Percentiles rank a stretch among this genome's conserved stretches.
These are phyloP conservation scores for Fusarium xylarioides DNA, from an alignment of 2,329 filamentous ascomycete genomes.

Conservation along the genomic window DNA sequence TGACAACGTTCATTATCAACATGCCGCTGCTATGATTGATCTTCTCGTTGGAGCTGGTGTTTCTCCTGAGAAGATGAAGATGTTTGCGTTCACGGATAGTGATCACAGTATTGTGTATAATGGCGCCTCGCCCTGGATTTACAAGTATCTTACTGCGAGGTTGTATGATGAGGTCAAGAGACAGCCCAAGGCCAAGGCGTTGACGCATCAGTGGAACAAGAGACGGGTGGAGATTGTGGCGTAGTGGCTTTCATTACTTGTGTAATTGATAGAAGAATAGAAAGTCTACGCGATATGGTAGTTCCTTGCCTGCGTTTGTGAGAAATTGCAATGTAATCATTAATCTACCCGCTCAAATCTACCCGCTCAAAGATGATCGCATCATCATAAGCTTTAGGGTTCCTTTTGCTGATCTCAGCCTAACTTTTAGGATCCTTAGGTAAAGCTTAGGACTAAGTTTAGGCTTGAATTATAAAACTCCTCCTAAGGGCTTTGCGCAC, in stretches of 20 bases:
- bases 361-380: too few relatives aligned
- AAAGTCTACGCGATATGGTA: fast-evolving
- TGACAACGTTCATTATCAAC: slow-evolving; percentile 78
- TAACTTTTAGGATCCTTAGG: fast-evolving
- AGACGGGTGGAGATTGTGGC: slow-evolving; percentile 5
- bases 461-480: too few relatives aligned
- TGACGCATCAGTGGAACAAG: slow-evolving; percentile 50
- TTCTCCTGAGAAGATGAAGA: slow-evolving; percentile 68
- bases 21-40: slow-evolving; percentile 69
- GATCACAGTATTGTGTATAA: slow-evolving; percentile 71
- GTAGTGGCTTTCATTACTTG: fast-evolving
- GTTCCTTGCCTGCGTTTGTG: fast-evolving
- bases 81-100: slow-evolving; percentile 71
- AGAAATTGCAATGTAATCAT: too few relatives aligned
- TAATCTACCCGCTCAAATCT: too few relatives aligned
- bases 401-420: background rate
- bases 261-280: background rate
- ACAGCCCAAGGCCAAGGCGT: slow-evolving; percentile 48
- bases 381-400: background rate
- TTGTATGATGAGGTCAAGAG: slow-evolving; percentile 70
- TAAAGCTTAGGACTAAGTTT: background rate
- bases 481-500: too few relatives aligned
- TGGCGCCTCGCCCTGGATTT: slow-evolving; percentile 64
- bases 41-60: slow-evolving; percentile 67
- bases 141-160: slow-evolving; percentile 68